phyloP scores from a whole-genome alignment of 164 flowering plant species.

The Umbellularia californica region DNA sequence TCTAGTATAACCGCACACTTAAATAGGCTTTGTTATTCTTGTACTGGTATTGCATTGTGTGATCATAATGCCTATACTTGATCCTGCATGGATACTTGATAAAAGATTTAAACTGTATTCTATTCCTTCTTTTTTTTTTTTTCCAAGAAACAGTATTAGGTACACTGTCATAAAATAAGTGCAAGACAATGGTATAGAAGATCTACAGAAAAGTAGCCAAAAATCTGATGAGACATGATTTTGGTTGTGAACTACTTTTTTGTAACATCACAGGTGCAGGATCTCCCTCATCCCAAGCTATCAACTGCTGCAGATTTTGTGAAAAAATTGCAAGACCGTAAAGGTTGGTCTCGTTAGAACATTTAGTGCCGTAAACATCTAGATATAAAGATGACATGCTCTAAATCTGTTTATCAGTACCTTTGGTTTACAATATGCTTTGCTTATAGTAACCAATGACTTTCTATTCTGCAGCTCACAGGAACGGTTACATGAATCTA shows the following conservation, averaged over 20 bases:
- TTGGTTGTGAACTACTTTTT: not conserved
- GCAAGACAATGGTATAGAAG: no score
- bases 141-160: no score
- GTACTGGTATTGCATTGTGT: no score
- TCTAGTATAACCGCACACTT: not conserved
- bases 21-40: no score
- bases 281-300: slow-evolving; percentile 30
- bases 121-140: no score
- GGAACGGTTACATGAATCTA: slow-evolving; percentile 52
- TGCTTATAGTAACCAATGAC: not conserved
- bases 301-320: slow-evolving; percentile 52
- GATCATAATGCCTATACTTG: no score
- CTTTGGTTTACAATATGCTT: not conserved
- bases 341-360: slow-evolving; percentile 26
- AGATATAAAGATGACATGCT: not conserved
- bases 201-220: no score
- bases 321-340: slow-evolving; percentile 49
- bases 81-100: no score
- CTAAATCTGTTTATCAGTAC: not conserved
- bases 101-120: no score
- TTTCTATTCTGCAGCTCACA: slow-evolving; percentile 39
- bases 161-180: no score
- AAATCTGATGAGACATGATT: not conserved
- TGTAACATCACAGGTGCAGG: slow-evolving; percentile 26
- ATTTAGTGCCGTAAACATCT: not conserved